Conservation (phyloP, 305 asterid genomes). For the Andrographis paniculata region DNA sequence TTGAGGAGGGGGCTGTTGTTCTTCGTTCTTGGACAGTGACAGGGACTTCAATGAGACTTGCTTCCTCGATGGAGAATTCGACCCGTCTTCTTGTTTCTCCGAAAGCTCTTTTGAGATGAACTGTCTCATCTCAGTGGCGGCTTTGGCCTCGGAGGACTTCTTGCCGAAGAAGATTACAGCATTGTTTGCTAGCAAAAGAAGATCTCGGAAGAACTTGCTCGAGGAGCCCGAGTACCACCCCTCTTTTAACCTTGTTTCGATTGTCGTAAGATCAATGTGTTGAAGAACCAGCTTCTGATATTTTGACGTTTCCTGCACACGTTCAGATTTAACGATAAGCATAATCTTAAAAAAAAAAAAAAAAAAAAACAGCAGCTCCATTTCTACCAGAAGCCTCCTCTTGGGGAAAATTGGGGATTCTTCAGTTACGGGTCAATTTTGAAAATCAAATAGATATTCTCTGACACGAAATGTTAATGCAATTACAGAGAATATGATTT, state of each 20-base stretch:
- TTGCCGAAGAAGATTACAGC: slow-evolving; percentile 50
- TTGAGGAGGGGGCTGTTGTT: slow-evolving; percentile 31
- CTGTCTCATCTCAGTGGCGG: slow-evolving; percentile 45
- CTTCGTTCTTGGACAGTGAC: slow-evolving; percentile 35
- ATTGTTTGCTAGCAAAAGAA: slow-evolving; percentile 53
- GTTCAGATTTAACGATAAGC: too few relatives aligned
- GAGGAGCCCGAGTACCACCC: slow-evolving; percentile 39
- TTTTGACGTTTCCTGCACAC: slow-evolving; percentile 40
- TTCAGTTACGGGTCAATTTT: too few relatives aligned
- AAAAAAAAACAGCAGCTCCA: background rate
- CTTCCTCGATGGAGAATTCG: slow-evolving; percentile 45
- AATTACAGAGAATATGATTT: too few relatives aligned
- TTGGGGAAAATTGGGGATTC: too few relatives aligned
- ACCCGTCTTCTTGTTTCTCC: slow-evolving; percentile 26
- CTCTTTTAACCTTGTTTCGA: slow-evolving; percentile 43
- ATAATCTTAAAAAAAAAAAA: background rate
- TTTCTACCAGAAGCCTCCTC: slow-evolving; percentile 28
- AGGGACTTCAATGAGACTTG: slow-evolving; percentile 36
- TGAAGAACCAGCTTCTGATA: slow-evolving; percentile 43
- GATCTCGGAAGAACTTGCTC: slow-evolving; percentile 59
- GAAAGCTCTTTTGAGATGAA: slow-evolving; percentile 34
- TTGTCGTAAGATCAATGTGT: slow-evolving; percentile 47
- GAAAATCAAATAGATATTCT: too few relatives aligned
- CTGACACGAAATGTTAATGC: too few relatives aligned
- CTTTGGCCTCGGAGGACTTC: slow-evolving; percentile 35